Conservation (phyloP, 2,329 filamentous ascomycete species). For the Byssoonygena ceratinophila region DNA sequence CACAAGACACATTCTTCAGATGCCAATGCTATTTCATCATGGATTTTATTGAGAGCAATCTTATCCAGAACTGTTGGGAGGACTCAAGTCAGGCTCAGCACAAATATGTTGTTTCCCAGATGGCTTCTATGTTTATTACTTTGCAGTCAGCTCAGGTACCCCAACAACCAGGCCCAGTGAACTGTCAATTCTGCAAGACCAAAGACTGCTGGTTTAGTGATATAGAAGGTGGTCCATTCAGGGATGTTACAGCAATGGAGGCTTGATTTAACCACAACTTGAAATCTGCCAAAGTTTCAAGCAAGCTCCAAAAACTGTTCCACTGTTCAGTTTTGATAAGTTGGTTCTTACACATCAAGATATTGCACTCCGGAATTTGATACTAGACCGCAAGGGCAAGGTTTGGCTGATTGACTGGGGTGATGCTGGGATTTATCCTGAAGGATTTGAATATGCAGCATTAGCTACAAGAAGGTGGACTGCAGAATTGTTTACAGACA, state of each 20-base stretch:
- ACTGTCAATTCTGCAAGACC: conserved; percentile 13
- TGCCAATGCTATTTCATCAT: conserved; percentile 16
- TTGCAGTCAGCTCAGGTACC: conserved; percentile 15
- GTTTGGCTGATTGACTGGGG: conserved; percentile 19
- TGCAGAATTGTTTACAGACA: conserved; percentile 16
- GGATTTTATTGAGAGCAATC: conserved; percentile 16
- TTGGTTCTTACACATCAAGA: conserved; percentile 14
- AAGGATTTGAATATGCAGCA: conserved; percentile 17
- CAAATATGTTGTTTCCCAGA: conserved; percentile 15
- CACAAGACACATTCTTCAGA: conserved; percentile 13
- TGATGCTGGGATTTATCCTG: conserved; percentile 17
- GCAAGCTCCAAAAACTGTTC: conserved; percentile 14
- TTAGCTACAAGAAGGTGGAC: conserved; percentile 15
- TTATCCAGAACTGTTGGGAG: conserved; percentile 16
- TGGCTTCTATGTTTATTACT: conserved; percentile 16
- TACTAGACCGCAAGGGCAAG: conserved; percentile 14
- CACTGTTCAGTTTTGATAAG: conserved; percentile 16
- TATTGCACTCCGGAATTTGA: conserved; percentile 10
- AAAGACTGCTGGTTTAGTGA: conserved; percentile 15
- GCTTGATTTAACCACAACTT: conserved; percentile 17
- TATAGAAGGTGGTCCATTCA: conserved; percentile 17
- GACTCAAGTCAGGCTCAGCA: conserved; percentile 13
- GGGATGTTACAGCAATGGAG: conserved; percentile 12
- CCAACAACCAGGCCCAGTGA: conserved; percentile 15
- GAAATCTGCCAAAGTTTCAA: conserved; percentile 17